phyloP scores from a whole-genome alignment of 2,329 filamentous ascomycete genomes.

The Hortaea sp. region DNA sequence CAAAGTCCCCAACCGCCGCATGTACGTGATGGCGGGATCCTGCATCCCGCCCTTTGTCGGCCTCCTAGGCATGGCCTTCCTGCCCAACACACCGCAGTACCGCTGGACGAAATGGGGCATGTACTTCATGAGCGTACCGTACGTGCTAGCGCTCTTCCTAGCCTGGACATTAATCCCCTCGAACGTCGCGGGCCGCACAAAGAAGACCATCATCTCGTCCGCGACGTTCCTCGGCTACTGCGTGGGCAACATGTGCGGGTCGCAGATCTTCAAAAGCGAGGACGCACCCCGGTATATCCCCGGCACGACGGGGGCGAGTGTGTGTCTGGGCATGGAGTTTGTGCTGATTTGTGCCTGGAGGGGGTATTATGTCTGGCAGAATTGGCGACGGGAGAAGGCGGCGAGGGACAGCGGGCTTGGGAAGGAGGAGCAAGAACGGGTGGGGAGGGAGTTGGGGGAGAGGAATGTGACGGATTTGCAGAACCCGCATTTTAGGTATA shows the following conservation, averaged over 20 bases:
- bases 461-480: conserved; percentile 59
- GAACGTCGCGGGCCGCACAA: conserved; percentile 39
- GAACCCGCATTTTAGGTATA: conserved; percentile 21
- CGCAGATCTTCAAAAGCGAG: conserved; percentile 35
- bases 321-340: conserved; percentile 24
- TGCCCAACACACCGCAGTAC: conserved; percentile 22
- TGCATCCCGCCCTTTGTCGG: conserved; percentile 26
- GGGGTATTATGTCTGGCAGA: conserved; percentile 31
- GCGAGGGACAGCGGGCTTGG: conserved; percentile 15
- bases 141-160: conserved; percentile 24
- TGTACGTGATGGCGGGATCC: conserved; percentile 26
- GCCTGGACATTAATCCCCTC: conserved; percentile 32
- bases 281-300: conserved; percentile 38
- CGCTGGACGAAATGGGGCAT: conserved; percentile 30
- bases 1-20: conserved; percentile 18
- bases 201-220: conserved; percentile 37
- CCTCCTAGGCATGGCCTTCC: conserved; percentile 25
- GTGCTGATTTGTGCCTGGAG: conserved; percentile 32
- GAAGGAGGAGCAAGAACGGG: conserved; percentile 53
- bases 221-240: conserved; percentile 40
- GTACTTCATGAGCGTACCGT: conserved; percentile 26
- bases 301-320: conserved; percentile 31
- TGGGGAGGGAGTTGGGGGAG: conserved; percentile 57
- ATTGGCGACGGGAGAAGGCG: conserved; percentile 20
- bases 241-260: conserved; percentile 39